Percentiles rank a stretch among this genome's conserved stretches.
Evolutionary conservation across 176 grass and related monocot species (phyloP).

Genomic region (Avena atlantica): DNA sequence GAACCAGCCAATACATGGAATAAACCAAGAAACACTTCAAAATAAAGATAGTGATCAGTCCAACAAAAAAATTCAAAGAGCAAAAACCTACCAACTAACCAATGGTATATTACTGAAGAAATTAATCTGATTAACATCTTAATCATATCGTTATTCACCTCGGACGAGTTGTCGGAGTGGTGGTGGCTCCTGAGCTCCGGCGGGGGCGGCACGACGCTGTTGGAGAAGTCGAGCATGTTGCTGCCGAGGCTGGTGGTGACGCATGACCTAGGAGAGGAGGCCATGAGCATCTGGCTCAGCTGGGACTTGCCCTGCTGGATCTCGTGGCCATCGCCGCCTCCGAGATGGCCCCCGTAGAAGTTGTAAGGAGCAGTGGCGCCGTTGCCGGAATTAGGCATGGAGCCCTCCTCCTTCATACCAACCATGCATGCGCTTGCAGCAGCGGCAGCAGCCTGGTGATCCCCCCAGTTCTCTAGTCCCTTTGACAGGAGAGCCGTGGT

Average conservation of each 20-base stretch:
- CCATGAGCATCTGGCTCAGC: constrained; percentile 71
- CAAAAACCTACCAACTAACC: not conserved
- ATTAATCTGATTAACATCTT: not conserved
- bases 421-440: constrained; percentile 37
- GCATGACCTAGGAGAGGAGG: constrained; percentile 93
- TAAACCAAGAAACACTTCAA: not conserved
- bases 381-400: constrained; percentile 32
- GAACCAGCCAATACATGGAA: not conserved
- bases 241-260: constrained; percentile 77
- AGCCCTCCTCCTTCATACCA: constrained; percentile 50
- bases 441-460: constrained; percentile 31
- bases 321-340: constrained; percentile 59
- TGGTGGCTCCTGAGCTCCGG: constrained; percentile 60
- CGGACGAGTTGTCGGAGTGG: constrained; percentile 77
- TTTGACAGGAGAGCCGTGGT: constrained; percentile 59
- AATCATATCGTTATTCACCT: constrained; percentile 55
- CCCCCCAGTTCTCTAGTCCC: constrained; percentile 63
- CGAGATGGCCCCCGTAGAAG: constrained; percentile 50
- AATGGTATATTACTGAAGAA: not conserved
- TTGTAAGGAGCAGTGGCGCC: constrained; percentile 38
- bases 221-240: constrained; percentile 95
- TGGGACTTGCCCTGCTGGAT: constrained; percentile 63
- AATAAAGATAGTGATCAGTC: not conserved
- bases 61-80: not conserved
- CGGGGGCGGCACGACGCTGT: constrained; percentile 37